Base-by-base conservation (phyloP, 495 filamentous ascomycete species). In the Daldinia grandis region DNA sequence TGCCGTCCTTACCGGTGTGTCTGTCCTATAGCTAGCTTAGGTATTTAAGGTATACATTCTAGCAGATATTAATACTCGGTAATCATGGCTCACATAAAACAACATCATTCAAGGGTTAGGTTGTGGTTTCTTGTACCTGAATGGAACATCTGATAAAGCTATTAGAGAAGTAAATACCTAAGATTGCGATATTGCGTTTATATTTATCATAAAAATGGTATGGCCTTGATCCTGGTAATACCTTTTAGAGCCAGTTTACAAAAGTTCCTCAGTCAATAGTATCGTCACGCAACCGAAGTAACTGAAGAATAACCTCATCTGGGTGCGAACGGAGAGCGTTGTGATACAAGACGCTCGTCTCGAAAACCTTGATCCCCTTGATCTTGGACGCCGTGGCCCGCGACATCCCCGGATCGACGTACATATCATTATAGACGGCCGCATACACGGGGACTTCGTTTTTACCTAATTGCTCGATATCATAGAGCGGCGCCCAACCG, bases 361-460 rank as follows among this genome's bases (percentile, higher is more conserved):
- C 87, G 68, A 89, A 93, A 47, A 90, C 89, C 80, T 94, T 93
- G 71, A 87, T 90, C 0, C 89, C 90, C 76, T 87, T 88, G 76
- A 98, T 92, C 80, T 88, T 87, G 30, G 81, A 77, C 12, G 92
- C 93, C 27, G 94, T 95, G 68, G 88, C 89, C 62, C 87, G 80
- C 0, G 91, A 87, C 9, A 93, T 77, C 25, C 89, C 89, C 68
- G 86, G 92, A 68, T 95, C 89, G 31, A 98, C 95, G 72, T 97
- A 98, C 94, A 98, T 97, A 78, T 98, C 95, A 62, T 98, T 92
- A 64, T 89, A 98, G n/a, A 85, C 89, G 0, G 92, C 92, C 5
- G 93, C 90, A 70, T 96, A 98, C 0, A 98, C 91, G 0, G 95
- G 94, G 0, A 98, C 93, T 65, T 90, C 82, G 73, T 98, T 98